A percentile compares a stretch with the other conserved stretches of the same genome.
phyloP scores from a whole-genome alignment of 1,284 basidiomycete genomes.

The Violaceomyces palustris region DNA sequence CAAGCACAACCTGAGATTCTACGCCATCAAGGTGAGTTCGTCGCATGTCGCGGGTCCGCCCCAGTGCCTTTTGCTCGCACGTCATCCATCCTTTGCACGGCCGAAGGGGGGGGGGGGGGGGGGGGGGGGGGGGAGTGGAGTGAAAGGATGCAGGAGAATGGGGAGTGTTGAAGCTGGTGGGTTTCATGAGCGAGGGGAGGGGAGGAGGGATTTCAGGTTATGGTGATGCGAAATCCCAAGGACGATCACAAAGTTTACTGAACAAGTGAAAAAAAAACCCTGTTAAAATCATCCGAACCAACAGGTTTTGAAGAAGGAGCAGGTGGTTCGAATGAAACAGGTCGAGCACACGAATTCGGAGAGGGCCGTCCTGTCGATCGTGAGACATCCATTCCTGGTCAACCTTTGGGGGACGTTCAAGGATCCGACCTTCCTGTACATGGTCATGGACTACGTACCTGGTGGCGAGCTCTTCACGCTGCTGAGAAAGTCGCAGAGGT shows the following conservation, averaged over 20 bases:
- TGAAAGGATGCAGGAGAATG: no score
- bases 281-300: background rate
- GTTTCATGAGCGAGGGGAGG: background rate
- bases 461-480: slow-evolving; percentile 86
- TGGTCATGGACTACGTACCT: slow-evolving; percentile 99
- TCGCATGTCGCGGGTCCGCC: background rate
- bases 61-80: background rate
- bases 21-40: slow-evolving; percentile 43
- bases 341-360: slow-evolving; percentile 97
- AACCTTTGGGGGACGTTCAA: slow-evolving; percentile 98
- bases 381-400: slow-evolving; percentile 93
- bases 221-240: background rate
- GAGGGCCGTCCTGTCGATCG: slow-evolving; percentile 78
- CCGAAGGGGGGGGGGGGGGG: no score
- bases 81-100: no score
- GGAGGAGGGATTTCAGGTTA: background rate
- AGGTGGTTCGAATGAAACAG: slow-evolving; percentile 92
- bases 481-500: slow-evolving; percentile 63
- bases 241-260: background rate
- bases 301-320: slow-evolving; percentile 59
- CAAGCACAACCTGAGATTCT: slow-evolving; percentile 49
- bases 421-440: slow-evolving; percentile 87
- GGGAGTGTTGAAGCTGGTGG: background rate
- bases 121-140: no score
- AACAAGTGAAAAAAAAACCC: background rate